Evolutionary conservation across 116 monocot genomes (phyloP).

Genomic region (Phalaenopsis hybrid): DNA sequence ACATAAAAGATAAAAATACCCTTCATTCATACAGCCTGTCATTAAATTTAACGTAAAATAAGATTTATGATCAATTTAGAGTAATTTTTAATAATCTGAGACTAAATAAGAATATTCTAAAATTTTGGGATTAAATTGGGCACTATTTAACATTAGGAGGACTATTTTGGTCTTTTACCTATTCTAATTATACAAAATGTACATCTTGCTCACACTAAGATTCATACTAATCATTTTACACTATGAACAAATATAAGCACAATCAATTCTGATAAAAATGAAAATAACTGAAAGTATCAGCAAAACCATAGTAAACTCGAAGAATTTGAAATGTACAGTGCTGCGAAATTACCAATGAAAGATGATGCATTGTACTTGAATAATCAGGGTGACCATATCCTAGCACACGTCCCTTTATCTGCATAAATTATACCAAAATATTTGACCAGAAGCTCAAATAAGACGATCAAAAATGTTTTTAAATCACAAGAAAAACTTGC

Average conservation of each 20-base stretch:
- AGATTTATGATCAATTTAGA: too few species aligned
- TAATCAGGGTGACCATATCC: slow-evolving; percentile 73
- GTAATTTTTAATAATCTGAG: too few species aligned
- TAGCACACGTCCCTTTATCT: slow-evolving; percentile 88
- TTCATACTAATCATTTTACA: background rate
- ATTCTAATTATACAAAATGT: background rate
- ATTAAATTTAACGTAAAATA: too few species aligned
- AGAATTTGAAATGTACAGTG: background rate
- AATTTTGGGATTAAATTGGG: too few species aligned
- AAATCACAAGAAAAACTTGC: slow-evolving; percentile 2
- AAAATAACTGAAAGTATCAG: background rate
- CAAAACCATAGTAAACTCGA: background rate
- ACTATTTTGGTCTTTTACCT: too few species aligned
- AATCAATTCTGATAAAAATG: background rate
- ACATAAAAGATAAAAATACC: too few species aligned
- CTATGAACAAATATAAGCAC: background rate
- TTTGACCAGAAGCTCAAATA: background rate
- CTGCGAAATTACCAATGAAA: slow-evolving; percentile 56
- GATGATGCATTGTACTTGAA: slow-evolving; percentile 92
- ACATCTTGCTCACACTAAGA: background rate
- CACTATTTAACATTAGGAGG: too few species aligned
- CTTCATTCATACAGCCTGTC: too few species aligned
- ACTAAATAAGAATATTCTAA: too few species aligned
- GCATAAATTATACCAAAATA: slow-evolving; percentile 7
- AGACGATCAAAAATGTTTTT: background rate